Percentiles rank a stretch among this genome's conserved stretches.
Evolutionary conservation across 805 yeast genomes (phyloP).

Genomic region (Spathaspora arborariae): DNA sequence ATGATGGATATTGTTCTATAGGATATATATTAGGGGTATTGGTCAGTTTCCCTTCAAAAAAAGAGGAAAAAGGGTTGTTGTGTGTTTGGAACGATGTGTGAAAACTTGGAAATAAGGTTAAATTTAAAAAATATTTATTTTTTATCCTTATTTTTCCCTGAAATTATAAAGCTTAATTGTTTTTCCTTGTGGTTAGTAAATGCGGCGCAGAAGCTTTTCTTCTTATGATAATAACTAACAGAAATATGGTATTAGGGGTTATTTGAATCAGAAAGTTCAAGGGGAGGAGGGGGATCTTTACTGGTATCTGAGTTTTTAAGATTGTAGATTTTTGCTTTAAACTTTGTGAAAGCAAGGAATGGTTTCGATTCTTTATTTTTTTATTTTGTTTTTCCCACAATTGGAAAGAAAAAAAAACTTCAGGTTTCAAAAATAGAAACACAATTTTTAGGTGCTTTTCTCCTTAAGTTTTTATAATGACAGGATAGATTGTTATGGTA

Average conservation of each 20-base stretch:
- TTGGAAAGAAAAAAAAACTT: neutral
- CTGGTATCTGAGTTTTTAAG: no score
- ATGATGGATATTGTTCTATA: neutral
- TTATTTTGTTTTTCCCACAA: neutral
- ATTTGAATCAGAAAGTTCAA: neutral
- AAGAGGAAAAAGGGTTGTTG: neutral
- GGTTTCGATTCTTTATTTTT: no score
- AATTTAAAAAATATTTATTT: neutral
- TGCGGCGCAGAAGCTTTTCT: neutral
- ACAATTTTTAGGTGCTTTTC: no score
- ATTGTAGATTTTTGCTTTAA: no score
- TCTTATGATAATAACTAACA: neutral
- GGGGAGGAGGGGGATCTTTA: no score
- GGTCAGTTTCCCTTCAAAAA: neutral
- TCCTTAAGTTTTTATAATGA: no score
- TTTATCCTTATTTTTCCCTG: neutral
- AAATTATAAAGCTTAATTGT: neutral
- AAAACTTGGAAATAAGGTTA: neutral
- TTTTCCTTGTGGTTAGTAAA: neutral
- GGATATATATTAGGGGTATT: neutral
- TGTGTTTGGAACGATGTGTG: neutral
- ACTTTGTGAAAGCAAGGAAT: neutral
- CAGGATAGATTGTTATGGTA: neutral
- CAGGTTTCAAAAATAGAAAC: neutral
- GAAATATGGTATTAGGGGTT: neutral